Conservation (phyloP, 345 rosid genomes). For the Trapa incisa region DNA sequence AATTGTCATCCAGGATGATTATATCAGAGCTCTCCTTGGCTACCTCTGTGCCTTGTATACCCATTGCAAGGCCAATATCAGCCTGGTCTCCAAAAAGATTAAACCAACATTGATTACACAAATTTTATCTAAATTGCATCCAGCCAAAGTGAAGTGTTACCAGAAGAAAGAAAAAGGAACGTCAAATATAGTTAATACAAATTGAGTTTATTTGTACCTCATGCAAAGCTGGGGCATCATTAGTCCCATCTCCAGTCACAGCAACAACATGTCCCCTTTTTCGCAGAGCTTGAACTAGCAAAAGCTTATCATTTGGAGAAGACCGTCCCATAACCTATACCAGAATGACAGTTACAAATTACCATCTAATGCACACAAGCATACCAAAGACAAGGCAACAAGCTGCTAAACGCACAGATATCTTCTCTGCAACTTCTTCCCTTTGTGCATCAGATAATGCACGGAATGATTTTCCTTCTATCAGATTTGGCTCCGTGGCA, state of each 20-base stretch:
- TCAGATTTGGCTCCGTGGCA: conserved; percentile 51
- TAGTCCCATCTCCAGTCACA: conserved; percentile 42
- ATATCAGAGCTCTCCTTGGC: conserved; percentile 98
- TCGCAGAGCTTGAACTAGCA: conserved; percentile 33
- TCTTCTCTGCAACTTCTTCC: conserved; percentile 61
- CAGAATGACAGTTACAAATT: neutral
- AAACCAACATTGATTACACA: neutral
- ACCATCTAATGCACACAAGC: neutral
- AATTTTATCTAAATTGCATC: neutral
- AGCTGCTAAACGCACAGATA: conserved; percentile 38
- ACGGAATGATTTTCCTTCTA: conserved; percentile 82
- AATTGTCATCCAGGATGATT: conserved; percentile 87
- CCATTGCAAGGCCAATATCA: conserved; percentile 97
- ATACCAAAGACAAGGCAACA: neutral
- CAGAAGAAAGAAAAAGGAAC: neutral
- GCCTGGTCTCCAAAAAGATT: conserved; percentile 37
- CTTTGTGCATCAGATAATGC: conserved; percentile 52
- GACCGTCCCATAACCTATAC: conserved; percentile 39
- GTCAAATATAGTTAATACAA: neutral
- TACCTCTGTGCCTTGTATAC: conserved; percentile 96
- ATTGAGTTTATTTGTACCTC: conserved; percentile 15
- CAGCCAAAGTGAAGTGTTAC: neutral
- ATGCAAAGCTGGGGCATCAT: conserved; percentile 36
- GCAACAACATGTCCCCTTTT: conserved; percentile 31
- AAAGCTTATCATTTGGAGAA: conserved; percentile 38